Base-by-base conservation (phyloP, 495 filamentous ascomycete species). In the Trichoderma reesei region DNA sequence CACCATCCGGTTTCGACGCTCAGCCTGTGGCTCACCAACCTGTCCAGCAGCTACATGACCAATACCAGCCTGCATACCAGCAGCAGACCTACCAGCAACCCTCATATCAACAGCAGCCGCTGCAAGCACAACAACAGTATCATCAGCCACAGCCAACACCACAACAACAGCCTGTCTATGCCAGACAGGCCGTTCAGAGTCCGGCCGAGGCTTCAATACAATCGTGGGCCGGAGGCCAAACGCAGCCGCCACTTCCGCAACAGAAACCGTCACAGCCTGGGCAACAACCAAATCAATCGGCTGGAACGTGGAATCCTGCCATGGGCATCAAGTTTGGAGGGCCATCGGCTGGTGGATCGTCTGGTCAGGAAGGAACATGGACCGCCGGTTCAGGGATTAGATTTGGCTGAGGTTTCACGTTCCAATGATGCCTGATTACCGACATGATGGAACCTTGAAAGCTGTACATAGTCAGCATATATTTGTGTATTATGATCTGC, bases 311-410 rank as follows among this genome's bases (percentile, higher is more conserved):
- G 90, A 83, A 84, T 44, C 90, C 90, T 0, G 87, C 90, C 5
- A 85, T 89, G 77, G 89, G 88, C 0, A 92, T 94, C 65, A 86
- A 86, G 20, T 95, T 93, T 71, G 81, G 81, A 7, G 75, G 64
- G 59, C 59, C 63, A 48, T 14, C 48, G 39, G 20, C 46, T 10
- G 14, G 63, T 56, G 64, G 64, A 26, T 60, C 62, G 11, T 63
- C 67, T n/a, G 63, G 67, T 37, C 64, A 59, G 9, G 59, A 37
- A 14, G 70, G 71, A 42, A 75, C 75, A 1, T 90, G 88, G 88
- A 86, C 89, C 73, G 81, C 84, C 4, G 83, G 75, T 60, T 78
- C 79, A 51, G 86, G 85, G 18, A 78, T 89, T 62, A 77, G 84
- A 51, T 90, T 90, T 76, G 84, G 84, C 13, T 82, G 51, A 56